A percentile compares a stretch with the other conserved stretches of the same genome.
Conservation (phyloP, 176 grass and related monocot genomes). For the Miscanthus lutarioriparius region DNA sequence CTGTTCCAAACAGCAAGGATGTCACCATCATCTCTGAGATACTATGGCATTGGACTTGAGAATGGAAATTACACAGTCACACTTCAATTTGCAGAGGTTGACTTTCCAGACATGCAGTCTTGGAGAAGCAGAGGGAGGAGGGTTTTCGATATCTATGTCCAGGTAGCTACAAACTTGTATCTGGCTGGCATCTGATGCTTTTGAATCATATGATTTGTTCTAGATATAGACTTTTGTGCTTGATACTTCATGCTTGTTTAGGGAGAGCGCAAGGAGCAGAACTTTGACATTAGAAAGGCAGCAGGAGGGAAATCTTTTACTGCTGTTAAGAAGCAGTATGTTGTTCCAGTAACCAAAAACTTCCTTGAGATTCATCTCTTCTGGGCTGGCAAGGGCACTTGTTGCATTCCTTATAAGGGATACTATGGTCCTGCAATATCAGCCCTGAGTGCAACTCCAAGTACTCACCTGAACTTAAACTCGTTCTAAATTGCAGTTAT, state of each 20-base stretch:
- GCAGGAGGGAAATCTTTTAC: slow-evolving; percentile 65
- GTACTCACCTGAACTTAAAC: slow-evolving; percentile 32
- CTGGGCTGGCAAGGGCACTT: slow-evolving; percentile 97
- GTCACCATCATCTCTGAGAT: slow-evolving; percentile 81
- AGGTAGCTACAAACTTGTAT: slow-evolving; percentile 47
- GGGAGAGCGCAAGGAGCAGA: slow-evolving; percentile 64
- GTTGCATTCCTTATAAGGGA: slow-evolving; percentile 66
- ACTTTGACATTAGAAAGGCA: slow-evolving; percentile 83
- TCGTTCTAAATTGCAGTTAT: slow-evolving; percentile 4
- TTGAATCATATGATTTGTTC: neutral
- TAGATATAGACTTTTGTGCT: neutral
- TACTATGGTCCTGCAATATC: slow-evolving; percentile 72
- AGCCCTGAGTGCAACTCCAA: slow-evolving; percentile 77
- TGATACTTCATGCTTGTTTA: slow-evolving; percentile 33
- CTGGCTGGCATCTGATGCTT: neutral
- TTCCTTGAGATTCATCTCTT: slow-evolving; percentile 96
- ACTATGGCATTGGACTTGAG: slow-evolving; percentile 81
- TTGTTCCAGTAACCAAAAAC: slow-evolving; percentile 64
- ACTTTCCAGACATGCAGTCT: slow-evolving; percentile 35
- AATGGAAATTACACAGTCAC: slow-evolving; percentile 92
- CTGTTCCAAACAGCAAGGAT: slow-evolving; percentile 67
- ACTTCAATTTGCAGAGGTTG: slow-evolving; percentile 74
- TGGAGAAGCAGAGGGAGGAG: slow-evolving; percentile 67
- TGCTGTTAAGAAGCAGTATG: slow-evolving; percentile 59
- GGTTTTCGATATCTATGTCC: slow-evolving; percentile 89